Evolutionary conservation across 1,284 basidiomycete species (phyloP), one percentile per base, ranked within the genome.

Genomic region (Fomitopsis schrenkii): DNA sequence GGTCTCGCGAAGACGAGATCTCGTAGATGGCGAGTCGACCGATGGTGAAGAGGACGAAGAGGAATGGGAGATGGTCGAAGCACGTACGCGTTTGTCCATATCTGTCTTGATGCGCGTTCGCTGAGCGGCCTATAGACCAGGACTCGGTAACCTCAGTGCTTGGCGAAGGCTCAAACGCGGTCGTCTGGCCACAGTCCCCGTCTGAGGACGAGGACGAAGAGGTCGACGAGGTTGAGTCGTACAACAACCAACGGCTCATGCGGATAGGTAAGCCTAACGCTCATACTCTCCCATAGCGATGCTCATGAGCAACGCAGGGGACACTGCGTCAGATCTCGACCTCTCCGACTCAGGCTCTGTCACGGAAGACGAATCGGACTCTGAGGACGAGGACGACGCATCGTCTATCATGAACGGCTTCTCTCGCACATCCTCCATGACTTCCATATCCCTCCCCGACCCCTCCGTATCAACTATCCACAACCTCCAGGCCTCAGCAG

Each of bases 231-330:
- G 70, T 85, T 8, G 86, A 87, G 63, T 81, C 80, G 59, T 86
- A 79, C 64, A 78, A 76, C 64, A 91, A 91, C 68, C 83, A 83
- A 64, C 79, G 87, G 42, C 83, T 88, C 61, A 86, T 91, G 83
- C 82, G 90, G 42, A 77, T 92, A 64, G 89, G 89, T 89, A 63
- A 53, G 75, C 62, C 30, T 35, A 50, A 10, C 15, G 42, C 12
- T 19, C 19, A 38, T 9, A 59, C 44, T 59, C 12, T 55, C 48
- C 30, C 62, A 53, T 45, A 50, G n/a, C 33, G 17, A 28, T 28
- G 33, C 19, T 48, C 42, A 15, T 41, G 35, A 5, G 15, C 48
- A 30, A 59, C 44, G 44, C 64, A 90, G 89, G 87, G 33, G 87
- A 91, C 69, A 73, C 80, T 66, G 78, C 78, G 40, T 81, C 81